These are phyloP conservation scores for Mortierella sp. DNA, from an alignment of 371 early-diverging fungal species.

Conservation along the genomic window DNA sequence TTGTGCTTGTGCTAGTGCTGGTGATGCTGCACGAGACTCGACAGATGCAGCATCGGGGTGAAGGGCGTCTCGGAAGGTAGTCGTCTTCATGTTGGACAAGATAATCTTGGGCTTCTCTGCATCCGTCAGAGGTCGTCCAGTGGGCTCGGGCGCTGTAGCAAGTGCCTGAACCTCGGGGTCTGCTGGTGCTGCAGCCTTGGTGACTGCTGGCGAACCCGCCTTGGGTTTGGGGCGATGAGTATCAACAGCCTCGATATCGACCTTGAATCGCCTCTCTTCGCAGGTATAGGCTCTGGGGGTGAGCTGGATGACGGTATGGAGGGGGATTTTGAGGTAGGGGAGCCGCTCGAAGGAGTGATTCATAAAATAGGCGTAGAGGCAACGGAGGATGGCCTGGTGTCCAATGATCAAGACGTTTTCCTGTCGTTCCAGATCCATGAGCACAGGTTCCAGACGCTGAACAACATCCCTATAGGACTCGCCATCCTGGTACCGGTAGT, in stretches of 20 bases:
- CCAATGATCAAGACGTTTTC: slow-evolving; percentile 95
- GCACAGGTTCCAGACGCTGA: slow-evolving; percentile 89
- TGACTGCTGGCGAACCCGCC: slow-evolving; percentile 14
- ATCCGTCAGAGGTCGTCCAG: slow-evolving; percentile 6
- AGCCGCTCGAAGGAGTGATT: slow-evolving; percentile 90
- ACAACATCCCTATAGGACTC: slow-evolving; percentile 95
- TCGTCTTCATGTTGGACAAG: slow-evolving; percentile 31
- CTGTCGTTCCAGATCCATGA: slow-evolving; percentile 97
- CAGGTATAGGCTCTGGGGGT: slow-evolving; percentile 96
- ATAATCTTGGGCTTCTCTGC: slow-evolving; percentile 38
- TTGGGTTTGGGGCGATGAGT: slow-evolving; percentile 80
- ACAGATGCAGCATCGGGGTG: slow-evolving; percentile 19
- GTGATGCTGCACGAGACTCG: neutral
- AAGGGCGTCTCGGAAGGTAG: slow-evolving; percentile 37
- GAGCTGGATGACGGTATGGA: slow-evolving; percentile 95
- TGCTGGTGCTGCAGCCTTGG: neutral
- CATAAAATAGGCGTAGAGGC: slow-evolving; percentile 95
- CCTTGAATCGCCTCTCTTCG: slow-evolving; percentile 87
- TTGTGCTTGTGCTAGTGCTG: neutral
- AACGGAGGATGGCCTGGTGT: slow-evolving; percentile 94
- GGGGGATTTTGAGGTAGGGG: slow-evolving; percentile 97
- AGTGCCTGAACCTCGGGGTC: slow-evolving; percentile 12
- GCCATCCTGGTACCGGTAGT: slow-evolving; percentile 94
- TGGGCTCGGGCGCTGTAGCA: slow-evolving; percentile 4
- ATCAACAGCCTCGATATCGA: slow-evolving; percentile 89